A percentile compares a stretch with the other conserved stretches of the same genome.
These are phyloP conservation scores for Ophiostoma ips DNA, from an alignment of 2,329 filamentous ascomycete species.

Conservation along the genomic window DNA sequence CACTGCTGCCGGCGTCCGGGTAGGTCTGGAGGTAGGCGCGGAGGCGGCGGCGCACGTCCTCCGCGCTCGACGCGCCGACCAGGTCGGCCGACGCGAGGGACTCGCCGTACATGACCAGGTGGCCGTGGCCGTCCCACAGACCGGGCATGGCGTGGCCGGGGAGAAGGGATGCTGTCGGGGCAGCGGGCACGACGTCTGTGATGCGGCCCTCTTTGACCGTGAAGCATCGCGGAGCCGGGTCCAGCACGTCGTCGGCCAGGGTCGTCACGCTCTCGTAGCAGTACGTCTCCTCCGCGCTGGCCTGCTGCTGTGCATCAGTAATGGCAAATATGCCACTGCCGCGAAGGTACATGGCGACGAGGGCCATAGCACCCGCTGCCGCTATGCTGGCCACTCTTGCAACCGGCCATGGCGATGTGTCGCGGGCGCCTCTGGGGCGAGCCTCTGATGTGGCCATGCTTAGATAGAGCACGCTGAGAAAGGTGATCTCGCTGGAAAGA, in stretches of 20 bases:
- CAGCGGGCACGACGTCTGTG: slow-evolving; percentile 27
- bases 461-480: too few species aligned
- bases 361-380: not conserved
- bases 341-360: not conserved
- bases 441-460: not conserved
- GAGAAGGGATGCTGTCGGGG: slow-evolving; percentile 15
- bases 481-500: too few species aligned
- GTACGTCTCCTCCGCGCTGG: slow-evolving; percentile 17
- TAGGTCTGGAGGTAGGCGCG: slow-evolving; percentile 35
- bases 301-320: not conserved
- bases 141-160: slow-evolving; percentile 48
- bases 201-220: slow-evolving; percentile 39
- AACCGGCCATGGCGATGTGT: slow-evolving; percentile 1
- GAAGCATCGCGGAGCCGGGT: slow-evolving; percentile 33
- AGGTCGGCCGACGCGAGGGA: slow-evolving; percentile 52
- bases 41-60: slow-evolving; percentile 39
- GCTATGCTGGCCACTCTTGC: not conserved
- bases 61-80: slow-evolving; percentile 42
- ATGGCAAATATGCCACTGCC: not conserved
- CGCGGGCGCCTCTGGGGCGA: not conserved
- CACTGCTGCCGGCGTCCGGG: slow-evolving; percentile 30
- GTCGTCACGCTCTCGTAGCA: slow-evolving; percentile 32
- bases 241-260: slow-evolving; percentile 21
- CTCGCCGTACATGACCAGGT: slow-evolving; percentile 51
- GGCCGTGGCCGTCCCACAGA: slow-evolving; percentile 58